These are phyloP conservation scores for Magnaporthales sp. DNA, from an alignment of 2,329 filamentous ascomycete genomes.

Conservation along the genomic window DNA sequence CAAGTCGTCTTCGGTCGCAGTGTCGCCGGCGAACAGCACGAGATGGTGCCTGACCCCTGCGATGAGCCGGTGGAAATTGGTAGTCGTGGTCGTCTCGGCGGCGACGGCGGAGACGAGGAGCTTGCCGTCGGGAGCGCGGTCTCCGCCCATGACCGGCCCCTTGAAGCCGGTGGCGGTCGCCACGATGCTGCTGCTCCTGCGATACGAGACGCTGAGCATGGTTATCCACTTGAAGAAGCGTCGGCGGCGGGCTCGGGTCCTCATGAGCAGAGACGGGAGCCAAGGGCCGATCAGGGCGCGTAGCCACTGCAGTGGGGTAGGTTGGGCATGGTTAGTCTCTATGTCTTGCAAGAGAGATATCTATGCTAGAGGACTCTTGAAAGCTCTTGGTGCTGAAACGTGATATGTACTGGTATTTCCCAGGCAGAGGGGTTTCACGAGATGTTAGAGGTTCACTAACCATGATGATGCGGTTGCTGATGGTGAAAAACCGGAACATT, in stretches of 20 bases:
- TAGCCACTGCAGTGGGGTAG: conserved; percentile 15
- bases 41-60: conserved; percentile 19
- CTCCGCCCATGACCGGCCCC: conserved; percentile 33
- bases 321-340: neutral
- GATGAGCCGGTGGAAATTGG: conserved; percentile 18
- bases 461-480: conserved; percentile 20
- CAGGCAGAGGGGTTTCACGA: too few relatives aligned
- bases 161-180: conserved; percentile 19
- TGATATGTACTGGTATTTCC: too few relatives aligned
- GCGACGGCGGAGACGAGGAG: conserved; percentile 9
- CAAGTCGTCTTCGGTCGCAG: conserved; percentile 12
- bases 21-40: conserved; percentile 18
- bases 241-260: conserved; percentile 12
- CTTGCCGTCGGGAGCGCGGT: conserved; percentile 33
- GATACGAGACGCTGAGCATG: conserved; percentile 33
- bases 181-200: conserved; percentile 24
- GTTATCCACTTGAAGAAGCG: conserved; percentile 26
- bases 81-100: conserved; percentile 2
- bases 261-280: conserved; percentile 26
- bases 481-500: conserved; percentile 28
- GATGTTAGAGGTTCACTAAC: neutral
- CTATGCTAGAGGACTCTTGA: too few relatives aligned
- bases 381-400: too few relatives aligned
- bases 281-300: conserved; percentile 29
- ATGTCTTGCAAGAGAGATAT: neutral